These are phyloP conservation scores for Rhodotorula toruloides DNA, from an alignment of 768 basidiomycete species.

Conservation along the genomic window DNA sequence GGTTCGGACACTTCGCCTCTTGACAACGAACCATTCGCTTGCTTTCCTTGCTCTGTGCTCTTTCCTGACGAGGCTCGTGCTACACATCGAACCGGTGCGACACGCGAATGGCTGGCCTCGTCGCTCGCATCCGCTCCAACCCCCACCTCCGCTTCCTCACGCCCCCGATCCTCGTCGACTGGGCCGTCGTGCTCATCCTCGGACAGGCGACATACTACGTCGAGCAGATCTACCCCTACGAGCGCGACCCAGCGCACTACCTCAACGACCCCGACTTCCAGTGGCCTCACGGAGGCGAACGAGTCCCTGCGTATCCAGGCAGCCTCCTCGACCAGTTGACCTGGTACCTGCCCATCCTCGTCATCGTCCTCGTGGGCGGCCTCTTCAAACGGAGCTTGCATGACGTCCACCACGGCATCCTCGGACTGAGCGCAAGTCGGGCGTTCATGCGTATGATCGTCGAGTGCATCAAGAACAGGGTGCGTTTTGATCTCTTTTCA, in stretches of 20 bases:
- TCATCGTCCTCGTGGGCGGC: conserved; percentile 8
- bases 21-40: no score
- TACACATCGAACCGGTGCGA: neutral
- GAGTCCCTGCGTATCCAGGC: conserved; percentile 4
- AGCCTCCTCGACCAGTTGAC: conserved; percentile 9
- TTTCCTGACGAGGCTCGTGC: no score
- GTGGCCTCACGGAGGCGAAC: conserved; percentile 4
- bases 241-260: conserved; percentile 17
- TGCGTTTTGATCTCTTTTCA: conserved; percentile 7
- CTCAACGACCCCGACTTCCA: conserved; percentile 6
- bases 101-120: no score
- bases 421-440: conserved; percentile 1
- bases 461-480: conserved; percentile 38
- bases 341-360: conserved; percentile 3
- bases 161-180: conserved; percentile 30
- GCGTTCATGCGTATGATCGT: conserved; percentile 18
- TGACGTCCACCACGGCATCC: conserved; percentile 24
- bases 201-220: neutral
- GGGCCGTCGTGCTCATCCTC: conserved; percentile 15
- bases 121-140: neutral
- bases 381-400: conserved; percentile 5
- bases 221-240: conserved; percentile 18
- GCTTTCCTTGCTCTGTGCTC: no score
- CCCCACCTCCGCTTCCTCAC: conserved; percentile 4
- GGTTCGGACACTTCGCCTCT: neutral